A percentile compares a stretch with the other conserved stretches of the same genome.
Conservation (phyloP, 306 rosid species). For the Castanea mollissima region DNA sequence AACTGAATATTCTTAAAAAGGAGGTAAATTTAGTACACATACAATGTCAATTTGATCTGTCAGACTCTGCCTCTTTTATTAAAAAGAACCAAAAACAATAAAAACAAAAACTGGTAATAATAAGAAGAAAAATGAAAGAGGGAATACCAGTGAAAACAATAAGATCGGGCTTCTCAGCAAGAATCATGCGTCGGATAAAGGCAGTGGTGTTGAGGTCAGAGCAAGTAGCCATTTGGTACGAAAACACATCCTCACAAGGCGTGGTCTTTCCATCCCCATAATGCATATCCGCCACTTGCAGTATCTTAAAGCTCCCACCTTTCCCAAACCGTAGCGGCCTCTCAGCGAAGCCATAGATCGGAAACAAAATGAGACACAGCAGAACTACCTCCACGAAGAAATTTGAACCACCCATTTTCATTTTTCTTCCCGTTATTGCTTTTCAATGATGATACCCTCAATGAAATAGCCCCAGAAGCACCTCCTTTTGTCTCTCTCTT, state of each 20-base stretch:
- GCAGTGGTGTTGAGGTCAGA: slow-evolving; percentile 86
- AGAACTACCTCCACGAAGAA: slow-evolving; percentile 3
- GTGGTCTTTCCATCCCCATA: slow-evolving; percentile 67
- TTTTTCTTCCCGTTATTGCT: neutral
- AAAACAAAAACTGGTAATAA: too few relatives aligned
- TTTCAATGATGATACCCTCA: too few relatives aligned
- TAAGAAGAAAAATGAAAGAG: neutral
- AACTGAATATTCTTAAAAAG: too few relatives aligned
- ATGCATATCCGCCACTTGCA: slow-evolving; percentile 99
- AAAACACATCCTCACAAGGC: slow-evolving; percentile 61
- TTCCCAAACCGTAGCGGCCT: slow-evolving; percentile 48
- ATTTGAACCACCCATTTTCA: slow-evolving; percentile 7
- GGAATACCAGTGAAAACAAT: slow-evolving; percentile 81
- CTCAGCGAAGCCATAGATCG: slow-evolving; percentile 30
- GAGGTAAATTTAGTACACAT: too few relatives aligned
- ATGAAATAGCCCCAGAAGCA: too few relatives aligned
- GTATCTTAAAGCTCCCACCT: slow-evolving; percentile 78
- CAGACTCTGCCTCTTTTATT: too few relatives aligned
- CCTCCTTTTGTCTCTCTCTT: too few relatives aligned
- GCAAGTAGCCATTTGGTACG: slow-evolving; percentile 54
- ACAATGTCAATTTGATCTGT: too few relatives aligned
- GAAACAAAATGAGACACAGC: slow-evolving; percentile 15
- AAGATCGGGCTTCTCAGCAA: slow-evolving; percentile 89
- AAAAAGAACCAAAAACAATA: neutral
- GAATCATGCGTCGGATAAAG: slow-evolving; percentile 66